Evolutionary conservation across 2,329 filamentous ascomycete genomes (phyloP).

Genomic region (Talaromyces sp.): DNA sequence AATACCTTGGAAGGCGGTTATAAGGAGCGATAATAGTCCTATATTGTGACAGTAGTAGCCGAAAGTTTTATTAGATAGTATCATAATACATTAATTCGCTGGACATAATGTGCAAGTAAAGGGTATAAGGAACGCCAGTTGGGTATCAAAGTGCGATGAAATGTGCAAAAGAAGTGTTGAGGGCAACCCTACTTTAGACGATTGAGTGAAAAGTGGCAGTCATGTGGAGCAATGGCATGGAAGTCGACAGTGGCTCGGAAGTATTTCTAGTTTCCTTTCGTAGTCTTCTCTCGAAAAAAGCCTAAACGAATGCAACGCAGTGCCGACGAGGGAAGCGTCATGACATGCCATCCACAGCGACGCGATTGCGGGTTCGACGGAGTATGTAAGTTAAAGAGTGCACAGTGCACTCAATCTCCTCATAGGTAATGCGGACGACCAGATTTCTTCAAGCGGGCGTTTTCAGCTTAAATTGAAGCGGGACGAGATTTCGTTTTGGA

Average conservation of each 20-base stretch:
- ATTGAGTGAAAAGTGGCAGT: neutral
- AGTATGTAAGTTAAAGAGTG: neutral
- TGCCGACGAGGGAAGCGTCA: no score
- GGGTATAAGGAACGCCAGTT: neutral
- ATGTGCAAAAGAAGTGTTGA: no score
- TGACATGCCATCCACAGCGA: neutral
- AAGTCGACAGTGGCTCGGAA: neutral
- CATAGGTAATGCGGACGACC: neutral
- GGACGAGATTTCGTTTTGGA: constrained; percentile 35
- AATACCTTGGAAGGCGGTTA: constrained; percentile 53
- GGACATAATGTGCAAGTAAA: neutral
- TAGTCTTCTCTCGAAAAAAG: neutral
- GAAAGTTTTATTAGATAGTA: neutral
- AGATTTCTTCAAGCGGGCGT: neutral
- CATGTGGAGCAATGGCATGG: neutral
- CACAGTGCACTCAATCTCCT: neutral
- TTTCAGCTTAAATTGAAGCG: constrained; percentile 36
- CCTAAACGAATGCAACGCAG: neutral
- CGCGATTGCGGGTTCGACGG: neutral
- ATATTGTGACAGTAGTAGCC: neutral
- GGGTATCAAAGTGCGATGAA: constrained; percentile 2
- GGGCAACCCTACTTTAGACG: neutral
- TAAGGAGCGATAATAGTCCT: constrained; percentile 21
- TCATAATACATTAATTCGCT: neutral
- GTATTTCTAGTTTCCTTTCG: neutral